Evolutionary conservation across 768 basidiomycete species (phyloP), one percentile per base, ranked within the genome.

Genomic region (Lentinula aciculospora): DNA sequence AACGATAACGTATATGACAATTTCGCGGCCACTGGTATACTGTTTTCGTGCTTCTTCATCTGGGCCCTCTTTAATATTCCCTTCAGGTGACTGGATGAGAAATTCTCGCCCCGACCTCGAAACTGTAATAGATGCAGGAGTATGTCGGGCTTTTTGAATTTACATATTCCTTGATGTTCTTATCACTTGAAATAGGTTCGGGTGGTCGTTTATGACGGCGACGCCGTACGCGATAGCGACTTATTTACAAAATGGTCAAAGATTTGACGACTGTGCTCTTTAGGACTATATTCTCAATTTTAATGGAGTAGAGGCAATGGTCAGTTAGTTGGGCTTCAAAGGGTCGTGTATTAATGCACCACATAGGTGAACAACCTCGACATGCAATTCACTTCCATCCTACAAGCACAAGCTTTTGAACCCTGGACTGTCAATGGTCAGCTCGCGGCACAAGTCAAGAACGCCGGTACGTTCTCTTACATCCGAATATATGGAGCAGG

Each of bases 11-110:
- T 83, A 10, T 82, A 80, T 62, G 60, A 60, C 53, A 78, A 81
- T 60, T 83, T 83, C 59, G 78, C 78, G 7, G 60, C 64, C 6
- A 80, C 80, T 15, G 81, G 80, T 67, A 68, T 66, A 63, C 51
- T 40, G 15, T 25, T 8, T 57, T 50, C 19, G 73, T 67, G 13
- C 32, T n/a, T 36, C 28, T 4, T n/a, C n/a, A n/a, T n/a, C n/a
- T 31, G 5, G 53, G 34, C 15, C 15, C 7, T 42, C 53, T 36
- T 17, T 31, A 13, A 40, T 19, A 37, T 36, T 7, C 7, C 39
- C 19, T 25, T n/a, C 47, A 60, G 61, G 61, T 36, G 76, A 78
- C 53, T 76, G 74, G 74, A 77, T 76, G 32, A 34, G 32, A 34
- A 34, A 34, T 13, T 34, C 61, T 45, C 53, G 65, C n/a, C 60